Evolutionary conservation across 495 filamentous ascomycete species (phyloP), one percentile per base, ranked within the genome.

Genomic region (Monascus purpureus): DNA sequence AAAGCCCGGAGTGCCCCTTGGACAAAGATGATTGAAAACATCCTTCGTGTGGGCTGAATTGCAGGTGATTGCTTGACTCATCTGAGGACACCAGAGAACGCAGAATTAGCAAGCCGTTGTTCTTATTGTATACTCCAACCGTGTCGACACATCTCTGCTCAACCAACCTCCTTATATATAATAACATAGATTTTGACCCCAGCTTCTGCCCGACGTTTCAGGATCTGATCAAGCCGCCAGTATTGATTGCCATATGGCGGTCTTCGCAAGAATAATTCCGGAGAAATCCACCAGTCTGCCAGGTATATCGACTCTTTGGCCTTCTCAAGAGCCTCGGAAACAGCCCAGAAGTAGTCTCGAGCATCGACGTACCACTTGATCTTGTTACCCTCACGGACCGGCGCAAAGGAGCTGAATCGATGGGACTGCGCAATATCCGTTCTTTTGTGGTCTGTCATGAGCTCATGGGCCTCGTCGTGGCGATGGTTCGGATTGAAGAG

Each of bases 361-460:
- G 80, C 88, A 49, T 95, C 88, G 6, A 94, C 82, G 63, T 95
- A 96, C 87, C 87, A 95, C 61, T 96, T 96, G 37, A 93, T 67
- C 35, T 76, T 70, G 50, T 96, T 94, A 8, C 81, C 82, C 9
- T 84, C 73, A 14, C 72, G 72, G 43, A 86, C 73, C 1, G 87
- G 87, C 4, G 87, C 87, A 52, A 83, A 97, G 8, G 81, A 87
- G 8, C 75, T 44, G 55, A 82, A 95, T n/a, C 87, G 75, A 39
- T 96, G 79, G 15, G 68, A 71, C 35, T 86, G 71, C 39, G 68
- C 57, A 37, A 94, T 79, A 13, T 49, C 61, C 13, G 63, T 73
- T 26, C 88, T 73, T 52, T 92, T 90, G 29, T 65, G 65, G 47
- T 97, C 88, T 16, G 83, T 86, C 3, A 52, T 59, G 46, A 87